Base-by-base conservation (phyloP, 31 red algal species). In the Asparagopsis taxiformis region DNA sequence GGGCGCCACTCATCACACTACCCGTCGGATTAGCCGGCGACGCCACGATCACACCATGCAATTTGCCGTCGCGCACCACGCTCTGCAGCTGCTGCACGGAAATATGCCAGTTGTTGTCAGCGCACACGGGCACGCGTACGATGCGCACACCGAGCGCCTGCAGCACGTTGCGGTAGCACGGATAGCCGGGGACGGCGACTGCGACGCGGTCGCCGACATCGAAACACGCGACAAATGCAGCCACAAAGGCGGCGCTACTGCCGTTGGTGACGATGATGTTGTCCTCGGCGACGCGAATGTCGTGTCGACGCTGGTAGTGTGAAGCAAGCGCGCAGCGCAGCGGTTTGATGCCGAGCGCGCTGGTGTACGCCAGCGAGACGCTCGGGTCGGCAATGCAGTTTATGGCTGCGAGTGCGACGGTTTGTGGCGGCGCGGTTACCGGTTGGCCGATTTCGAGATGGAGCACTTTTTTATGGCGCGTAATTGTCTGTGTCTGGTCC, bases 1-100 rank as follows among this genome's bases (percentile, higher is more conserved):
- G 35, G 22, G 7, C 61, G 16, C 0, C 43, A 32, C 59, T 20
- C 26, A 90, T 20, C 3, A 75, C 61, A 32, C 51, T 60, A n/a
- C 85, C 85, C 22, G 85, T 81, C 37, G 85, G 85, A 68, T 90
- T 90, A 20, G 85, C 69, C 7, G 85, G 85, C 28, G 74, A 80
- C 1, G 85, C 56, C 10, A 90, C 50, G 26, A 90, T 70, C 25
- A 90, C 20, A 13, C 85, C 85, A 5, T 39, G 21, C 8, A 90
- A 49, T 0, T 37, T 65, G 0, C 10, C n/a, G 26, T 51, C 28
- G 23, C 4, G 39, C 8, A 66, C 66, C 19, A 63, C 48, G 2
- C 53, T 44, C 1, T 33, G 37, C 30, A 80, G 44, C 28, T 80
- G 85, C 25, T 52, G 37, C 17, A 88, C 48, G 22, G 60, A 71